Evolutionary conservation across 1,139 yeast genomes (phyloP).

Genomic region (Hyphopichia fennica): DNA sequence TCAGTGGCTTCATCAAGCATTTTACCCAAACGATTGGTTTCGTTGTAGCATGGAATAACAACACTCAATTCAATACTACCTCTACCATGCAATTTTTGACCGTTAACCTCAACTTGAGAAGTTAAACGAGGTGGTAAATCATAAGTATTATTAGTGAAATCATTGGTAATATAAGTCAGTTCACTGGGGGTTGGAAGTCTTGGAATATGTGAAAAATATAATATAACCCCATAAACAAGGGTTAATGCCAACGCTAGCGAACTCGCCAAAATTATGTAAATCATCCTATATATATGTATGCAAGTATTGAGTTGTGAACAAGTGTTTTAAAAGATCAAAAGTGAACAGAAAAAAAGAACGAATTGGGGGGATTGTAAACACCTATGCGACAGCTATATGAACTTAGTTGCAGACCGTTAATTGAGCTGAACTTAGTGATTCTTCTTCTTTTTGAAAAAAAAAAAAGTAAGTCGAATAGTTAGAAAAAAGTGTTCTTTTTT

Average conservation of each 20-base stretch:
- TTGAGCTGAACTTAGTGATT: too few relatives aligned
- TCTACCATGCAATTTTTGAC: slow-evolving; percentile 6
- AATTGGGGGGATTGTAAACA: too few relatives aligned
- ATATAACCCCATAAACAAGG: slow-evolving; percentile 40
- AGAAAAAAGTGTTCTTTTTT: too few relatives aligned
- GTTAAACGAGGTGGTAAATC: slow-evolving; percentile 30
- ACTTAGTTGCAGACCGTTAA: too few relatives aligned
- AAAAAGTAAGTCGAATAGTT: too few relatives aligned
- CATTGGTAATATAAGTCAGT: slow-evolving; percentile 47
- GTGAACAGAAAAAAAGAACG: background rate
- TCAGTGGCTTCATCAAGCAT: slow-evolving; percentile 80
- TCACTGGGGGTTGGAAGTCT: slow-evolving; percentile 56
- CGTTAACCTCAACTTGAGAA: slow-evolving; percentile 16
- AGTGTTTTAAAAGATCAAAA: background rate
- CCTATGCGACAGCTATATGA: too few relatives aligned
- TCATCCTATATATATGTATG: background rate
- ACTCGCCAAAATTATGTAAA: background rate
- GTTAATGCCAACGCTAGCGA: slow-evolving; percentile 11
- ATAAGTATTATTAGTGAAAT: slow-evolving; percentile 15
- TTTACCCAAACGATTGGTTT: slow-evolving; percentile 63
- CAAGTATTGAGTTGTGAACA: background rate
- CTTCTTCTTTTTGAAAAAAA: too few relatives aligned
- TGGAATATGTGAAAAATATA: slow-evolving; percentile 62
- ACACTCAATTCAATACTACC: slow-evolving; percentile 58
- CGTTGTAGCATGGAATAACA: slow-evolving; percentile 91